Conservation (phyloP, 257 asterid species). For the Jacaranda copaia region DNA sequence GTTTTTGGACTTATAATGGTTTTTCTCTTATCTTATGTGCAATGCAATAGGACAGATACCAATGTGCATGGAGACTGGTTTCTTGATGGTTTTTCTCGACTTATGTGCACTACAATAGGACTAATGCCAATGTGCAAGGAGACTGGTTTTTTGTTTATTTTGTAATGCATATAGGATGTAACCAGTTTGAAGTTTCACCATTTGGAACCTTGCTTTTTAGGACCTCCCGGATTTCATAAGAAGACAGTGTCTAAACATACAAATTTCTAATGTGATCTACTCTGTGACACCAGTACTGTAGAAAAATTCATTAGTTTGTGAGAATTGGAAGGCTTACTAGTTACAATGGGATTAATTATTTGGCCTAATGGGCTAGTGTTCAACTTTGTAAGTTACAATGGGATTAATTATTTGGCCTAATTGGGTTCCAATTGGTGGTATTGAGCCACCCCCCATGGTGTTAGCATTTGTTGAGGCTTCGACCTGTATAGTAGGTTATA, state of each 20-base stretch:
- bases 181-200: neutral
- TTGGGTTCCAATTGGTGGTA: conserved; percentile 5
- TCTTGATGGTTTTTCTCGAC: conserved; percentile 6
- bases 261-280: conserved; percentile 1
- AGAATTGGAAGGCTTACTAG: neutral
- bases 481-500: neutral
- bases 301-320: neutral
- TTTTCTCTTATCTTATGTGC: conserved; percentile 8
- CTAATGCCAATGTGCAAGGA: neutral
- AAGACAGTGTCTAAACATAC: neutral
- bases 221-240: neutral
- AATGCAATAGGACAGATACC: neutral
- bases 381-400: neutral
- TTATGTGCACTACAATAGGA: neutral
- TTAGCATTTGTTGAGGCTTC: neutral
- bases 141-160: neutral
- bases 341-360: neutral
- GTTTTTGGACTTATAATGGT: neutral
- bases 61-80: neutral
- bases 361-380: neutral
- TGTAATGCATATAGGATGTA: conserved; percentile 18
- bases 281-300: neutral
- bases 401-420: neutral
- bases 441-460: conserved; percentile 1
- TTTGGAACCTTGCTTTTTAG: conserved; percentile 8